Percentiles rank a stretch among this genome's conserved stretches.
These are phyloP conservation scores for Orbilia brochopaga DNA, from an alignment of 2,329 filamentous ascomycete genomes.

Conservation along the genomic window DNA sequence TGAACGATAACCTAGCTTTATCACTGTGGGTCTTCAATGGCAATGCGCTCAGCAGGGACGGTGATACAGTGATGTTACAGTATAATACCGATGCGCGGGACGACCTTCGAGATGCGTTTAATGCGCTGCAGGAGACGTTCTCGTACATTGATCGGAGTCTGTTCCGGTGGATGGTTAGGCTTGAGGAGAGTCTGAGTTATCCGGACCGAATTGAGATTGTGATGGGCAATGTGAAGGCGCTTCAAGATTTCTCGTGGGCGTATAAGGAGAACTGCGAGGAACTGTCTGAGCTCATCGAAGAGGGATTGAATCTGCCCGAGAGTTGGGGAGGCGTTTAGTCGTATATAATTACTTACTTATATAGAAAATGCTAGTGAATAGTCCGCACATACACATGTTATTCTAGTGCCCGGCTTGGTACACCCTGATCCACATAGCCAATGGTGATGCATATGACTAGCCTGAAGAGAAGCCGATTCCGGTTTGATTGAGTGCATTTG, in stretches of 20 bases:
- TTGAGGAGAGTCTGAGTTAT: not conserved
- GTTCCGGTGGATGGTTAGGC: not conserved
- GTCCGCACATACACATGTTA: too few relatives aligned
- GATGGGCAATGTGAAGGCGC: conserved; percentile 1
- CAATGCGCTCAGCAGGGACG: conserved; percentile 6
- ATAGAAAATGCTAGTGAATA: too few relatives aligned
- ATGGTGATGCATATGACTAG: too few relatives aligned
- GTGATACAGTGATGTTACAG: not conserved
- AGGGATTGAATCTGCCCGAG: not conserved
- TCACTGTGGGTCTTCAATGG: conserved; percentile 23
- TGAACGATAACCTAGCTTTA: conserved; percentile 1
- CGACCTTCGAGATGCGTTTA: conserved; percentile 17
- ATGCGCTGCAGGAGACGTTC: not conserved
- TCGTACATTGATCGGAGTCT: not conserved
- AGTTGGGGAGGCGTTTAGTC: not conserved
- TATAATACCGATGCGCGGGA: conserved; percentile 24
- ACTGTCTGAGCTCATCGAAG: conserved; percentile 6
- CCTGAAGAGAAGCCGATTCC: too few relatives aligned
- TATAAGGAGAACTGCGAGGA: conserved; percentile 9
- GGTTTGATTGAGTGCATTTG: not conserved
- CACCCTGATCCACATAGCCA: too few relatives aligned
- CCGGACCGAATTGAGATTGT: conserved; percentile 12
- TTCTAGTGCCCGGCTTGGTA: too few relatives aligned
- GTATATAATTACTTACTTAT: not conserved
- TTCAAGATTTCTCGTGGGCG: conserved; percentile 14